Evolutionary conservation across 768 basidiomycete genomes (phyloP).

Genomic region (Fomitopsis pulvina): DNA sequence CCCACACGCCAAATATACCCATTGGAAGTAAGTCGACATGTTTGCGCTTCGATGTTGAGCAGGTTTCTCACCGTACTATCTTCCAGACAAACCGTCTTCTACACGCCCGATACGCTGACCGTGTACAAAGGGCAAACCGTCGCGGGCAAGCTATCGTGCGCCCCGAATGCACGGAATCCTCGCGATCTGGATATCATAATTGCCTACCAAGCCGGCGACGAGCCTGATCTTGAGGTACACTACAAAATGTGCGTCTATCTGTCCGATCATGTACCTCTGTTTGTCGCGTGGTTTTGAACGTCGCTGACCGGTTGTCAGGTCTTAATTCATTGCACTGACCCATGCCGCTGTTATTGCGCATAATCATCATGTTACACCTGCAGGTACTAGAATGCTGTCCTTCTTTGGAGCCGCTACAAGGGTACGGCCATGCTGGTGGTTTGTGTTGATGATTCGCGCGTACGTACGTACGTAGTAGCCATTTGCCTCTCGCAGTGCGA

Average conservation of each 20-base stretch:
- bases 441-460: no score
- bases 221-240: constrained; percentile 34
- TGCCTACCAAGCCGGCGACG: constrained; percentile 42
- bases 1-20: constrained; percentile 93
- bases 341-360: neutral
- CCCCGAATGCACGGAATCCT: constrained; percentile 89
- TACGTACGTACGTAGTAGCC: no score
- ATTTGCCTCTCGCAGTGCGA: no score
- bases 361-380: neutral
- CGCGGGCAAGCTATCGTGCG: constrained; percentile 64
- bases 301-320: constrained; percentile 72
- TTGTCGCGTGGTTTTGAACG: constrained; percentile 7
- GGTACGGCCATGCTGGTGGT: no score
- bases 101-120: constrained; percentile 76
- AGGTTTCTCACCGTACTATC: neutral
- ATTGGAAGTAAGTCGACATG: constrained; percentile 76
- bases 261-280: constrained; percentile 24
- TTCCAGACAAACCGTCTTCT: constrained; percentile 91
- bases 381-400: constrained; percentile 4
- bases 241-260: constrained; percentile 81
- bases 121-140: constrained; percentile 68
- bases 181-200: constrained; percentile 91
- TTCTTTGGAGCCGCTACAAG: neutral
- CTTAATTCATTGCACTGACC: constrained; percentile 37
- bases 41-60: neutral